phyloP scores from a whole-genome alignment of 768 basidiomycete species.

The Termitomyces sp. region DNA sequence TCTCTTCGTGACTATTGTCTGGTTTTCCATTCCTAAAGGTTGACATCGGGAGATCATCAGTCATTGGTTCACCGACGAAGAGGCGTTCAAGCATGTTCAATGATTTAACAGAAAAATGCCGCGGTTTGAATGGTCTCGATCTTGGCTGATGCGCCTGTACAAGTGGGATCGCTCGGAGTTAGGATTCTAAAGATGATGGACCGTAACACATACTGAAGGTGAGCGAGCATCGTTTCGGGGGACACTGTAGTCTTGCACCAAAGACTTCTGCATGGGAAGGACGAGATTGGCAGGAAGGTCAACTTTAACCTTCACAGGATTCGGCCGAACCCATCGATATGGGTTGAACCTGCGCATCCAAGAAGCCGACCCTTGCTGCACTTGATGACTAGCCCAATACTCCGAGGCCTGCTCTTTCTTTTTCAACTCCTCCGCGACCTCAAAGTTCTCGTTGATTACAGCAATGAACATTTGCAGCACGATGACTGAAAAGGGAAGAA shows the following conservation, averaged over 20 bases:
- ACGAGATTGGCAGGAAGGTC: slow-evolving; percentile 71
- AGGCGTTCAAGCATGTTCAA: slow-evolving; percentile 59
- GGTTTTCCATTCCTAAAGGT: slow-evolving; percentile 44
- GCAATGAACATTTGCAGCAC: slow-evolving; percentile 96
- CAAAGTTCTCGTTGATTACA: slow-evolving; percentile 95
- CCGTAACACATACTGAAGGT: slow-evolving; percentile 22
- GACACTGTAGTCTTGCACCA: slow-evolving; percentile 57
- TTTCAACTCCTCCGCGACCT: slow-evolving; percentile 89
- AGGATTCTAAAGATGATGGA: background rate
- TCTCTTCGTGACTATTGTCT: slow-evolving; percentile 40
- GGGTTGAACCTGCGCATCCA: slow-evolving; percentile 85
- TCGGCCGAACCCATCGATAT: slow-evolving; percentile 77
- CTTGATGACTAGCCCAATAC: slow-evolving; percentile 59
- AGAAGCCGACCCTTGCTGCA: slow-evolving; percentile 40
- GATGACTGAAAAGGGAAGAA: slow-evolving; percentile 53
- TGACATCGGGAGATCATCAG: slow-evolving; percentile 56
- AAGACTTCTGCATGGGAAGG: slow-evolving; percentile 73
- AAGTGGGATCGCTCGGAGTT: background rate
- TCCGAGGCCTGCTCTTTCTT: slow-evolving; percentile 73
- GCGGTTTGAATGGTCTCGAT: slow-evolving; percentile 27
- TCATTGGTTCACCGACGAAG: slow-evolving; percentile 53
- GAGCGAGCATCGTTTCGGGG: slow-evolving; percentile 29
- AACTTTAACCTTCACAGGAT: slow-evolving; percentile 68
- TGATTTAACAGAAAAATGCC: slow-evolving; percentile 55
- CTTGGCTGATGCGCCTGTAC: slow-evolving; percentile 21